Evolutionary conservation across 345 rosid genomes (phyloP), one percentile per base, ranked within the genome.

Genomic region (Brassica carinata): DNA sequence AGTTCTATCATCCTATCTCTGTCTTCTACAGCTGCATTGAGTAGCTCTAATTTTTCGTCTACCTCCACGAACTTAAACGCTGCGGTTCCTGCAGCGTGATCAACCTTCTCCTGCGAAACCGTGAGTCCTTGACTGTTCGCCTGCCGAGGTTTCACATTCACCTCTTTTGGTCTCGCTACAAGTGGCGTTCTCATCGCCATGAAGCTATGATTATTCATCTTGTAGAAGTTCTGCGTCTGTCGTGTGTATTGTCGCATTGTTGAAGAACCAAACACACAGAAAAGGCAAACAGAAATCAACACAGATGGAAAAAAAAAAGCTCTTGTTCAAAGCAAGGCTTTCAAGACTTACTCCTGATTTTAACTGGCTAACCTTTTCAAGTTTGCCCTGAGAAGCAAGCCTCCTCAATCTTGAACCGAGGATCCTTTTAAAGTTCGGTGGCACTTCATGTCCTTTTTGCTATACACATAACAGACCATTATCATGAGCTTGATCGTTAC

Each of bases 61-160:
- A 88, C 96, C 73, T 94, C 97, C 38, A 87, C 88, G n/a, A 94
- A 75, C 76, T 83, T 87, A 76, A 80, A 87, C 30, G 97, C 94
- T n/a, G 95, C 91, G 2, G 87, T 74, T 57, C 71, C 63, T 65
- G 96, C 85, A 36, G 88, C 89, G 58, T 88, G 88, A 67, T 70
- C 81, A 73, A 87, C 72, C 29, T 77, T 81, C 77, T 82, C 87
- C 62, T 70, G 64, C 30, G 85, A 81, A 64, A 73, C 58, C 0
- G 51, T 0, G 10, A 75, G 63, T 8, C 17, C 58, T 51, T 70
- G 75, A 75, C 64, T 87, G 76, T 75, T 82, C 30, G 81, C 63
- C 19, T 77, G 86, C 84, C 76, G 62, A 14, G 74, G 64, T 73
- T 75, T 73, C 18, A 34, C 38, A 26, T 83, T 87, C 33, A 2